Evolutionary conservation across 495 filamentous ascomycete species (phyloP).

Genomic region (Bacidia rubella): DNA sequence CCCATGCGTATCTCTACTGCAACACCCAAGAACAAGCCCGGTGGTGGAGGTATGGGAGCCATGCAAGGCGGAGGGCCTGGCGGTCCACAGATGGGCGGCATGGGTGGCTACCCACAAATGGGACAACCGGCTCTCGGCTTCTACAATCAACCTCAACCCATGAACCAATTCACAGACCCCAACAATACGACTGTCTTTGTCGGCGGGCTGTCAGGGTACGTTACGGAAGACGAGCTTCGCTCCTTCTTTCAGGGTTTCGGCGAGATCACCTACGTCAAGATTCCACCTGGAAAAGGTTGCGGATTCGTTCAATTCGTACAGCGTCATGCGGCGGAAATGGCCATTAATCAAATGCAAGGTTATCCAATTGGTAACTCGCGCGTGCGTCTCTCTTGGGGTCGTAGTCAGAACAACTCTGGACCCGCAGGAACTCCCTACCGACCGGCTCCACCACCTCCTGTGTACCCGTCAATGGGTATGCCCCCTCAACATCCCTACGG

Average conservation of each 20-base stretch:
- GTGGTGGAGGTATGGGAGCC: conserved; percentile 39
- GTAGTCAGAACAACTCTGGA: conserved; percentile 97
- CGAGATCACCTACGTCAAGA: conserved; percentile 99
- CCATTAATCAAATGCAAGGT: conserved; percentile 99
- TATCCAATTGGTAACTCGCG: conserved; percentile 99
- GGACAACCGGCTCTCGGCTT: conserved; percentile 67
- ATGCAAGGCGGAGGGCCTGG: conserved; percentile 31
- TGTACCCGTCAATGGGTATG: conserved; percentile 77
- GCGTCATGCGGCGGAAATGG: conserved; percentile 98
- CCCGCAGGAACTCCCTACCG: conserved; percentile 94
- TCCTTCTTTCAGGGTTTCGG: conserved; percentile 99
- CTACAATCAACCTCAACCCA: conserved; percentile 78
- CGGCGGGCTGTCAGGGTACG: conserved; percentile 91
- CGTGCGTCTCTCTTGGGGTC: conserved; percentile 92
- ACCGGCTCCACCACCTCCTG: conserved; percentile 79
- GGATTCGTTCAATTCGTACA: conserved; percentile 99
- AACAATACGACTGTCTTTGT: conserved; percentile 99
- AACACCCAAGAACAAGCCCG: conserved; percentile 86
- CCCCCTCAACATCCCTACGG: conserved; percentile 60
- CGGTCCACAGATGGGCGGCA: conserved; percentile 38
- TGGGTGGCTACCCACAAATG: conserved; percentile 31
- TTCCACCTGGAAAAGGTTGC: conserved; percentile 96
- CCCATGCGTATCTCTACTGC: conserved; percentile 98
- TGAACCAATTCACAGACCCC: conserved; percentile 99
- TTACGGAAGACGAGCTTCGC: conserved; percentile 96